Evolutionary conservation across 148 eudicot genomes (phyloP), one percentile per base, ranked within the genome.

Genomic region (Linanthus parryae): DNA sequence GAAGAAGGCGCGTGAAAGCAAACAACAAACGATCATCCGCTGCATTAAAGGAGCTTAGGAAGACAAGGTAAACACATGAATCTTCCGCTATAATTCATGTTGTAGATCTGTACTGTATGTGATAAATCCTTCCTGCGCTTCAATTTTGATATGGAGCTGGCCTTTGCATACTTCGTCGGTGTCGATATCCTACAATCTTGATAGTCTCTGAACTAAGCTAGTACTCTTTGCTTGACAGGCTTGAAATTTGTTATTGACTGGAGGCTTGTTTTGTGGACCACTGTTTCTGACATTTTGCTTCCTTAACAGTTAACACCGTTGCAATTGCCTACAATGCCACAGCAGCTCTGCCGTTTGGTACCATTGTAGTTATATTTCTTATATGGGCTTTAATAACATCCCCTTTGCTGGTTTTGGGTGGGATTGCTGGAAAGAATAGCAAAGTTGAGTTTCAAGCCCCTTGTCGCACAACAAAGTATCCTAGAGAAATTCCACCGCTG

Each of bases 381-480:
- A 54, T 38, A 38, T 54, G 46, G 58, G 25, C 46, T 8, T 35
- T 54, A n/a, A 23, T 54, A 15, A 39, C 58, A 24, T 38, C 46
- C 24, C 58, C 58, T 7, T 39, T 54, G 46, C 33, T 54, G 13
- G 45, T 54, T 1, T 39, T 54, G 29, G 58, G 58, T 38, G 58
- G 58, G 22, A 54, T 54, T 39, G 45, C 58, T 6, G 58, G 46
- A 54, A 54, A 54, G 33, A 54, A 39, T 41, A 54, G 58, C 58
- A 54, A 38, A 24, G 12, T 35, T 15, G 58, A 54, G 23, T 54
- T 54, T 39, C 45, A 54, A 54, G 58, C 46, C 16, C 46, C 58
- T 24, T 15, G 20, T 39, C 58, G 46, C 34, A 54, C 45, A 7
- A 39, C 58, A 24, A 54, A 54, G 26, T 54, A 54, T 24, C 58